Percentiles rank a stretch among this genome's conserved stretches.
Evolutionary conservation across 306 rosid genomes (phyloP).

Genomic region (Acmispon strigosus): DNA sequence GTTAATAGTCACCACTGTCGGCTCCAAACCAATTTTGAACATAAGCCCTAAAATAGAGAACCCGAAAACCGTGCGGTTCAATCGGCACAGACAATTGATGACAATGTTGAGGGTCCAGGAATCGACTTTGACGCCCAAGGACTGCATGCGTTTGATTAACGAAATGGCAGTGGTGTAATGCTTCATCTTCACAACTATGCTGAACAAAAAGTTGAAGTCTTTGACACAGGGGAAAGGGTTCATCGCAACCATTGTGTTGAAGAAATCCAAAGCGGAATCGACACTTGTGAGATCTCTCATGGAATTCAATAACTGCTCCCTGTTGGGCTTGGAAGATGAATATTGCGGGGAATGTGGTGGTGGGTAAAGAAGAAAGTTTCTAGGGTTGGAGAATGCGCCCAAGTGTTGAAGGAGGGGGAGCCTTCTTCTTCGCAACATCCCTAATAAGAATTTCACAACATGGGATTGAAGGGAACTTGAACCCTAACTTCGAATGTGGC

Average conservation of each 20-base stretch:
- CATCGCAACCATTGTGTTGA: background rate
- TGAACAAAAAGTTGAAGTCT: background rate
- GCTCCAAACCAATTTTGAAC: conserved; percentile 16
- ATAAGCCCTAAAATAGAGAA: conserved; percentile 10
- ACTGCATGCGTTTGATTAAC: background rate
- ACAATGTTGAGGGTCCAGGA: background rate
- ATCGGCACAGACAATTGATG: conserved; percentile 17
- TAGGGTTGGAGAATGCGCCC: no score
- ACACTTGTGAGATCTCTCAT: background rate
- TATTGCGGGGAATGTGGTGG: no score
- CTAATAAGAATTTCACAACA: no score
- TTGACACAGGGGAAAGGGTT: background rate
- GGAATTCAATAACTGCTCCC: background rate
- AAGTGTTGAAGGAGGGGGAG: no score
- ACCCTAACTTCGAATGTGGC: no score
- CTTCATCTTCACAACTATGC: background rate
- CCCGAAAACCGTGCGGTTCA: background rate
- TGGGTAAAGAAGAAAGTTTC: no score
- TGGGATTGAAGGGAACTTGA: no score
- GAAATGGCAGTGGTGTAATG: background rate
- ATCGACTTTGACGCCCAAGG: background rate
- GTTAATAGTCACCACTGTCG: background rate
- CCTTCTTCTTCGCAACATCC: no score
- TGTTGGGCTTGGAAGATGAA: background rate
- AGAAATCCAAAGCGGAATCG: background rate